These are phyloP conservation scores for Trypanosoma theileri DNA, from an alignment of 208 protist species.

Conservation along the genomic window DNA sequence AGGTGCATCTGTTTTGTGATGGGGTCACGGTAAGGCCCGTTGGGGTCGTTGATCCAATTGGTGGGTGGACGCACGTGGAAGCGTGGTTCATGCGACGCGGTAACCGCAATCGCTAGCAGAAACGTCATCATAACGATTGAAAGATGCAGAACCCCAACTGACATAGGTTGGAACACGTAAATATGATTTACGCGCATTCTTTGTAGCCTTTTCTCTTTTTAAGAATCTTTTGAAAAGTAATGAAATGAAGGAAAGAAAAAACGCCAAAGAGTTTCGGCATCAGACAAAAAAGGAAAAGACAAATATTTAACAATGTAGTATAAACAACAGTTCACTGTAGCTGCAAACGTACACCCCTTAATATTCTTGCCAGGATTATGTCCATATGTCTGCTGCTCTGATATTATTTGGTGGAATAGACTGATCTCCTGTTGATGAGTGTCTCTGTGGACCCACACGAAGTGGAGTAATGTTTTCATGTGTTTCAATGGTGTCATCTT, in stretches of 20 bases:
- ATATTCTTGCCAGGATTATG: too few species aligned
- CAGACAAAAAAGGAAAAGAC: neutral
- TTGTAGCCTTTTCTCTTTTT: too few species aligned
- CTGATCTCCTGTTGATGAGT: conserved; percentile 28
- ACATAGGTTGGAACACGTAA: neutral
- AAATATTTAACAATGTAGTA: neutral
- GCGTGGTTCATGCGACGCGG: conserved; percentile 26
- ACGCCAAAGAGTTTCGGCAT: too few species aligned
- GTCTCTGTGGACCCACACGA: conserved; percentile 61
- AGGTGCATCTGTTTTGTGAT: conserved; percentile 47
- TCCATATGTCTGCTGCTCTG: conserved; percentile 24
- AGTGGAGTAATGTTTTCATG: conserved; percentile 64
- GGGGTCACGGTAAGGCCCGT: conserved; percentile 60
- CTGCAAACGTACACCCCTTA: too few species aligned
- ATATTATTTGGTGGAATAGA: conserved; percentile 34
- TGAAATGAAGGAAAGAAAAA: too few species aligned
- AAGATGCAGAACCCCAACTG: neutral
- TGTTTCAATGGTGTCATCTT: conserved; percentile 58
- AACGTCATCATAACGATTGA: neutral
- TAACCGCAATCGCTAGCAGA: neutral
- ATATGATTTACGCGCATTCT: too few species aligned
- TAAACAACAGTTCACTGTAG: too few species aligned
- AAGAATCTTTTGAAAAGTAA: too few species aligned
- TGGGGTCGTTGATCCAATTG: conserved; percentile 71
- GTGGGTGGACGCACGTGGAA: conserved; percentile 52